Evolutionary conservation across 345 rosid genomes (phyloP).

Genomic region (Hibiscus mutabilis): DNA sequence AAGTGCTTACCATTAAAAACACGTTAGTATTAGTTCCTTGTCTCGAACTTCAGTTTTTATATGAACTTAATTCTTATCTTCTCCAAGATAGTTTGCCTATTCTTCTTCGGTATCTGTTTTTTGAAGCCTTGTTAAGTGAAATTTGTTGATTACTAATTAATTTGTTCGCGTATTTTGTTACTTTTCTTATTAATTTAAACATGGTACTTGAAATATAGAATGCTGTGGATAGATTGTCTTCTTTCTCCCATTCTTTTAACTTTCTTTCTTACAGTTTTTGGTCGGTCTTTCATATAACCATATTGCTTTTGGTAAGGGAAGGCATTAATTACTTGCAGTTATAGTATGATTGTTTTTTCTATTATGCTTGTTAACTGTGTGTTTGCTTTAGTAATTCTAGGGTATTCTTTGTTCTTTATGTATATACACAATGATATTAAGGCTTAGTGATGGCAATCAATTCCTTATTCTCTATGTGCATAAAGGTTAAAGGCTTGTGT

Average conservation of each 20-base stretch:
- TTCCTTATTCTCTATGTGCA: background rate
- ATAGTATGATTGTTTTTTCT: background rate
- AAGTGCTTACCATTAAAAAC: conserved; percentile 81
- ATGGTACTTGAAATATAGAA: background rate
- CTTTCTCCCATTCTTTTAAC: background rate
- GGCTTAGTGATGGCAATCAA: background rate
- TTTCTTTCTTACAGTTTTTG: background rate
- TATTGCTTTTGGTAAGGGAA: background rate
- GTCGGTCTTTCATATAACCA: background rate
- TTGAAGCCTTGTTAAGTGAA: background rate
- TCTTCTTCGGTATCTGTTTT: background rate
- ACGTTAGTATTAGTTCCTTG: conserved; percentile 46
- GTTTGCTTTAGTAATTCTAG: background rate
- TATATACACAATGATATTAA: background rate
- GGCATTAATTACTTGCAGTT: background rate
- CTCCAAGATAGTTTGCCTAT: background rate
- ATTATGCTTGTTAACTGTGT: background rate
- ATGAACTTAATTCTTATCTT: background rate
- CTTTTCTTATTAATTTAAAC: background rate
- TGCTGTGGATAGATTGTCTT: background rate
- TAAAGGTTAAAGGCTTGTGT: background rate
- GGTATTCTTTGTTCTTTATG: background rate
- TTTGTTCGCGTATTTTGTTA: background rate
- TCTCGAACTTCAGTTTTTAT: background rate
- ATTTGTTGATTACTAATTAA: background rate